Evolutionary conservation across 371 early-diverging fungal genomes (phyloP).

Genomic region (Funneliformis caledonium): DNA sequence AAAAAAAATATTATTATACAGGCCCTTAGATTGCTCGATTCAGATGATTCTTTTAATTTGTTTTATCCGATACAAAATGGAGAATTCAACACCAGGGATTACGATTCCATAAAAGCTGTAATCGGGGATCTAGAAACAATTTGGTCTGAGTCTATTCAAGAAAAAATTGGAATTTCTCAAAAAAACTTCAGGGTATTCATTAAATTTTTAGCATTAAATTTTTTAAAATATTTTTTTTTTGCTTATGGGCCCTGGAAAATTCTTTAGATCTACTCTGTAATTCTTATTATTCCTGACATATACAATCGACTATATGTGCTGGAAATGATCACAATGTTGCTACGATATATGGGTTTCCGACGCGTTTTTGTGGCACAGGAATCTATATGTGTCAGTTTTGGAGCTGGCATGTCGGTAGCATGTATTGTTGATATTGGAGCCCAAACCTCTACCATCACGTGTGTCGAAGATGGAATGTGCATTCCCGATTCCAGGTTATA

Average conservation of each 20-base stretch:
- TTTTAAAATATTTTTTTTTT: slow-evolving; percentile 9
- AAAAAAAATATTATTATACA: slow-evolving; percentile 13
- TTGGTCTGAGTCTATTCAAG: slow-evolving; percentile 72
- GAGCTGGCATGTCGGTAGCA: slow-evolving; percentile 85
- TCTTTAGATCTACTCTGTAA: slow-evolving; percentile 63
- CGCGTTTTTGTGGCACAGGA: slow-evolving; percentile 78
- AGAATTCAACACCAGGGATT: slow-evolving; percentile 75
- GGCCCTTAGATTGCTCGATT: slow-evolving; percentile 43
- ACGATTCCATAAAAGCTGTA: slow-evolving; percentile 64
- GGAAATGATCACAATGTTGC: slow-evolving; percentile 68
- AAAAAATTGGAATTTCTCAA: slow-evolving; percentile 72
- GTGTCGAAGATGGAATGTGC: slow-evolving; percentile 87
- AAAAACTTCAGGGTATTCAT: slow-evolving; percentile 58
- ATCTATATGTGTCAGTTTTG: slow-evolving; percentile 83
- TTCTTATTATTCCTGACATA: slow-evolving; percentile 81
- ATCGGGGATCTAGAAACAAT: slow-evolving; percentile 79
- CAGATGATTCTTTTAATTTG: slow-evolving; percentile 52
- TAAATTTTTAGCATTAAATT: not conserved
- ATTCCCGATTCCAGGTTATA: slow-evolving; percentile 64
- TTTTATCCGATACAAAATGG: slow-evolving; percentile 77
- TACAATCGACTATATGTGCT: slow-evolving; percentile 67
- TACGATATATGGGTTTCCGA: slow-evolving; percentile 77
- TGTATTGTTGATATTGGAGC: slow-evolving; percentile 93
- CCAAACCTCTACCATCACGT: slow-evolving; percentile 80
- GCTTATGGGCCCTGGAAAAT: not conserved